Base-by-base conservation (phyloP, 2,329 filamentous ascomycete species). In the Aspergillus oerlinghausenensis region DNA sequence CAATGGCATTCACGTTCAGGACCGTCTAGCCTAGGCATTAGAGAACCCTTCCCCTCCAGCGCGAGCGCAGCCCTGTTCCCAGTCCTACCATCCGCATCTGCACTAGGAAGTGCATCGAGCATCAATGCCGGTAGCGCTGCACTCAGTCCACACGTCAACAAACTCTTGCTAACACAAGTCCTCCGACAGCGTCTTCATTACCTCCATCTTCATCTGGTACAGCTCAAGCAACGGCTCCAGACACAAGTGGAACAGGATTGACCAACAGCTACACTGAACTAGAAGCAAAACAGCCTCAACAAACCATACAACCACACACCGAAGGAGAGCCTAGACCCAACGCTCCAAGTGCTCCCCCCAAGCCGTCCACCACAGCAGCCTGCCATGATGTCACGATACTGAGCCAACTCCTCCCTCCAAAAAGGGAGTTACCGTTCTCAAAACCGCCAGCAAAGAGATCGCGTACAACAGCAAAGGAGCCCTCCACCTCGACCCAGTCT, bases 371-470 rank as follows among this genome's bases (percentile, higher is more conserved):
- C 6, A 60, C 66, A 6, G 65, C 69, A 21, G 61, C 58, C 3
- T 67, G 62, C 21, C 67, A 67, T 45, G 68, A 71, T 17, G 50
- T 62, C 6, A 60, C 70, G 25, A 57, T 64, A n/a, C 62, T 75
- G 4, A 67, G 69, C 32, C 60, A 72, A 49, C 63, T 70, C 52
- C 65, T 78, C n/a, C 77, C 77, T 17, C 77, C 77, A 21, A 76
- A 70, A 57, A 61, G 77, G 58, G 66, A 73, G 17, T 67, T 79
- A 0, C 77, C 77, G 2, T 79, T 78, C 55, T 53, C 65, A 26
- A 74, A 67, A 54, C 64, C 65, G 21, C 61, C 54, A 17, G 40
- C 60, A 28, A 69, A 68, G 52, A 64, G 58, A 50, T 10, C 61
- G 2, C 57, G 40, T 11, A 56, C 49, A 32, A 29, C 38, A 6